Evolutionary conservation across 2,329 filamentous ascomycete genomes (phyloP).

Genomic region (Trichoderma koningiopsis): DNA sequence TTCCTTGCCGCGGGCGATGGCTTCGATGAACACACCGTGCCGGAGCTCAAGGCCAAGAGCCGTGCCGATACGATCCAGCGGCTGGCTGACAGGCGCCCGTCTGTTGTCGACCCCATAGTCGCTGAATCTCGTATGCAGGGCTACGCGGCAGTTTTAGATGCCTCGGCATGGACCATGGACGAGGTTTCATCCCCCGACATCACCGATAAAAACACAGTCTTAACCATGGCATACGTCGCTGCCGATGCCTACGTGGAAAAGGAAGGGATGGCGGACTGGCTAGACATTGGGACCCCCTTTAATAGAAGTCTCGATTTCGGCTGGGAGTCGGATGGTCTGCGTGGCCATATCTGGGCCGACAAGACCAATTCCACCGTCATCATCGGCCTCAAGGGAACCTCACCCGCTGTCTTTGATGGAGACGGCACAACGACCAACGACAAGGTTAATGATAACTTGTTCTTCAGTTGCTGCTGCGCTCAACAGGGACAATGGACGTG

Average conservation of each 20-base stretch:
- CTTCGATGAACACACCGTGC: slow-evolving; percentile 52
- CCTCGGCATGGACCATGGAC: slow-evolving; percentile 81
- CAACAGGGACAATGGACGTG: slow-evolving; percentile 90
- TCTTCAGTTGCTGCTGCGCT: slow-evolving; percentile 96
- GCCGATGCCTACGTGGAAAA: slow-evolving; percentile 83
- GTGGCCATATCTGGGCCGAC: slow-evolving; percentile 91
- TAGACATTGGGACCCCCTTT: slow-evolving; percentile 75
- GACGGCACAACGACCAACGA: slow-evolving; percentile 95
- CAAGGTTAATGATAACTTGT: slow-evolving; percentile 96
- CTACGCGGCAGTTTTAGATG: slow-evolving; percentile 66
- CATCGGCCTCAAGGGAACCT: slow-evolving; percentile 91
- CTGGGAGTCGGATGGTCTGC: slow-evolving; percentile 85
- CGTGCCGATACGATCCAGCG: slow-evolving; percentile 72
- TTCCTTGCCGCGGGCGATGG: slow-evolving; percentile 65
- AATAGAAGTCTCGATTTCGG: slow-evolving; percentile 90
- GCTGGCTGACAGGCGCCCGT: slow-evolving; percentile 74
- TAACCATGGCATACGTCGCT: slow-evolving; percentile 85
- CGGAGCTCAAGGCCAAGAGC: slow-evolving; percentile 64
- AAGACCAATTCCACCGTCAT: slow-evolving; percentile 83
- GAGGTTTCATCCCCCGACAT: slow-evolving; percentile 77
- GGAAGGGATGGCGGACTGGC: slow-evolving; percentile 75
- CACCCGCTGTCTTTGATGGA: slow-evolving; percentile 90
- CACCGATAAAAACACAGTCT: slow-evolving; percentile 79
- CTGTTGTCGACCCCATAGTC: slow-evolving; percentile 77
- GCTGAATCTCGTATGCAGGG: slow-evolving; percentile 70